Base-by-base conservation (phyloP, 352 stramenopile genomes). In the Blastocystis sp. region DNA sequence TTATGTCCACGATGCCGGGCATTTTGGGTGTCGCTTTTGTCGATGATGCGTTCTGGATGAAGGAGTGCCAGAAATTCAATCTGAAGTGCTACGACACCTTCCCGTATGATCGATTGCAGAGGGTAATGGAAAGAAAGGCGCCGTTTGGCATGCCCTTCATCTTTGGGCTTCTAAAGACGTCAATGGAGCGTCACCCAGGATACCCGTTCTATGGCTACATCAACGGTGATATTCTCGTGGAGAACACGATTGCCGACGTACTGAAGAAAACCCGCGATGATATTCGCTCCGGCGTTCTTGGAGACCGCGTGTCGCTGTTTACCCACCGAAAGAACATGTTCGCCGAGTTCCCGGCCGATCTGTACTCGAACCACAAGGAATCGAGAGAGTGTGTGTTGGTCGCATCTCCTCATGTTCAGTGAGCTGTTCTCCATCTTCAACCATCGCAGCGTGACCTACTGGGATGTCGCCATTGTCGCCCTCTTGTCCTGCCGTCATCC, bases 141-240 rank as follows among this genome's bases (percentile, higher is more conserved):
- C 78, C 78, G 1, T 88, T 79, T 56, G 67, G 67, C 28, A 79
- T 88, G 67, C 78, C 78, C 11, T 88, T 79, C 48, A 69, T 88
- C 48, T 88, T 88, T 76, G 78, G 78, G 5, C 62, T 88, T 48
- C 23, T 88, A 23, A 61, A 88, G 7, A 60, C 62, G 48, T 76
- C 61, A 0, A 88, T 88, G 28, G 62, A 76, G 17, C 61, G 43
- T n/a, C 34, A 76, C 53, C 78, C 78, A n/a, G 67, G 60, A 34
- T 76, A 76, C 43, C 64, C 64, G 4, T 88, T 88, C 62, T 88
- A 88, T 78, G 78, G 78, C n/a, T 88, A 88, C 38, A 88, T 88
- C 23, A 88, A 88, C 28, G 78, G 78, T 38, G 78, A 88, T 88
- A 88, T 88, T 76, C 78, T 88, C 17, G 78, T 88, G 2, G 78